These are phyloP conservation scores for Yamadazyma taylorii DNA, from an alignment of 1,139 yeast genomes.

Conservation along the genomic window DNA sequence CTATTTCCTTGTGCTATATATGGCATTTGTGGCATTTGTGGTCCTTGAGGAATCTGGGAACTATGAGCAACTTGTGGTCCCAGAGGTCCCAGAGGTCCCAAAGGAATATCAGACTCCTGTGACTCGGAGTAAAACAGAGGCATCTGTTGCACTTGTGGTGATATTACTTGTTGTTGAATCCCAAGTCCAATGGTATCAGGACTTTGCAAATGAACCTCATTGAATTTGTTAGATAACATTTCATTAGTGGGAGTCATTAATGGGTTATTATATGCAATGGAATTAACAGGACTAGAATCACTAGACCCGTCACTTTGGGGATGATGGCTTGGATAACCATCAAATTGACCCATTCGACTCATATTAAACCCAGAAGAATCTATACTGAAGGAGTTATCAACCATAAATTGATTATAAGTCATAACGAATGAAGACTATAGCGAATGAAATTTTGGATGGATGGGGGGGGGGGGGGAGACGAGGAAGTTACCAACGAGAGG, in stretches of 20 bases:
- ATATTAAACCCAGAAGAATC: neutral
- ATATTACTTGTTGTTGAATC: neutral
- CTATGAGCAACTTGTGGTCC: too few species aligned
- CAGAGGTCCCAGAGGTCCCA: too few species aligned
- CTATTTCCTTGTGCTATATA: neutral
- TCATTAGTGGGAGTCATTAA: conserved; percentile 1
- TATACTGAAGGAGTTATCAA: neutral
- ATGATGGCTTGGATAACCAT: neutral
- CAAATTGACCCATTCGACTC: neutral
- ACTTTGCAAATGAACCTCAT: conserved; percentile 1
- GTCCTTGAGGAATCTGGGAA: too few species aligned
- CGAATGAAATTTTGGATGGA: neutral
- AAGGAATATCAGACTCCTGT: too few species aligned
- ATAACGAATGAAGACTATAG: conserved; percentile 1
- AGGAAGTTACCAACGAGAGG: too few species aligned
- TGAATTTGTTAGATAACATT: neutral
- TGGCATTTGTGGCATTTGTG: too few species aligned
- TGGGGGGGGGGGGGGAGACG: too few species aligned
- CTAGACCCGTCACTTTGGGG: too few species aligned
- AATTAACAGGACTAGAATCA: too few species aligned
- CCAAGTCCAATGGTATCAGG: neutral
- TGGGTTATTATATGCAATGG: neutral
- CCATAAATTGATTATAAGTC: conserved; percentile 2
- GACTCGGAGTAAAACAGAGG: too few species aligned
- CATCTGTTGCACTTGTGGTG: neutral